Conservation (phyloP, 2,329 filamentous ascomycete species). For the Cylindrodendrum hubeiense region DNA sequence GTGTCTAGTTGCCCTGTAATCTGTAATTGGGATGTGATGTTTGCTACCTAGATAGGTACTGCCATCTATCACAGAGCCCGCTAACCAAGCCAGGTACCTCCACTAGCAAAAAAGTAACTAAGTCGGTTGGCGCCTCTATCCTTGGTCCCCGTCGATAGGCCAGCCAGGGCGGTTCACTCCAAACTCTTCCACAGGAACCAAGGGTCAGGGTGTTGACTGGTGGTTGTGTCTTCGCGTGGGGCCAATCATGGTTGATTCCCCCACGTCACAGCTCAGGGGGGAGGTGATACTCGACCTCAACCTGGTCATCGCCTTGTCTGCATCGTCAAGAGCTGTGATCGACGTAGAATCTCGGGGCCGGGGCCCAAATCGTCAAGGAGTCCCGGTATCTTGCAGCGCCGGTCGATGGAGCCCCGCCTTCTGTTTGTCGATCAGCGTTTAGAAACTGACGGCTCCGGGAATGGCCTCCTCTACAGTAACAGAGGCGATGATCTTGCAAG, state of each 20-base stretch:
- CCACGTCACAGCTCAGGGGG: conserved; percentile 21
- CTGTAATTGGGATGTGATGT: conserved; percentile 28
- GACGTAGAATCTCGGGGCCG: conserved; percentile 31
- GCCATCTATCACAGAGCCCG: not conserved
- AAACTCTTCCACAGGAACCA: not conserved
- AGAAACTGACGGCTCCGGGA: conserved; percentile 25
- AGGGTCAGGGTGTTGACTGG: conserved; percentile 1
- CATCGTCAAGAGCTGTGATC: not conserved
- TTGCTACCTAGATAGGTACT: conserved; percentile 26
- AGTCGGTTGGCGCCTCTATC: not conserved
- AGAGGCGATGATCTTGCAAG: conserved; percentile 11
- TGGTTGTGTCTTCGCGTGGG: not conserved
- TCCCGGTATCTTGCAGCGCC: conserved; percentile 19
- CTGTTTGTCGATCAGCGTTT: conserved; percentile 36
- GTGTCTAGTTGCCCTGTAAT: conserved; percentile 18
- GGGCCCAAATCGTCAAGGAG: conserved; percentile 20
- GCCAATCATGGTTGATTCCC: conserved; percentile 3
- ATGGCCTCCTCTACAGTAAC: conserved; percentile 13
- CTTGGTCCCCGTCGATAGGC: conserved; percentile 8
- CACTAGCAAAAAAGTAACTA: conserved; percentile 16
- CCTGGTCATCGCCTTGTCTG: not conserved
- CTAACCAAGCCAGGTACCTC: conserved; percentile 2
- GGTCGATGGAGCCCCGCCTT: conserved; percentile 6
- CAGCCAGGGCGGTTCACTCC: conserved; percentile 8
- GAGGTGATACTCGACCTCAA: not conserved